Percentiles rank a stretch among this genome's conserved stretches.
These are phyloP conservation scores for Leccinum insolens DNA, from an alignment of 1,284 basidiomycete species.

Conservation along the genomic window DNA sequence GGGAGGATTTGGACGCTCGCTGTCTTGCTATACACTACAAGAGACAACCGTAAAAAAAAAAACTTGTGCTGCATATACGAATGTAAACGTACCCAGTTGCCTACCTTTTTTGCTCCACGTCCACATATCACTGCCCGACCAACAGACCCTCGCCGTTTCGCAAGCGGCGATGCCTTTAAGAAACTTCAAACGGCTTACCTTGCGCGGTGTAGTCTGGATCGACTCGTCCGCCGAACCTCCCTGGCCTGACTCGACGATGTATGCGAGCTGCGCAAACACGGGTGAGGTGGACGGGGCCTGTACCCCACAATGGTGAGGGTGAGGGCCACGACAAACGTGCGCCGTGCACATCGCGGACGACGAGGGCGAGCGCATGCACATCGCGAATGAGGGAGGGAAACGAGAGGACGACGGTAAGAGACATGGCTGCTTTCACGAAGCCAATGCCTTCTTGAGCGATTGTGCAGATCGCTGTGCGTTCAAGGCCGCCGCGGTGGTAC, in stretches of 20 bases:
- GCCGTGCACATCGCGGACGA: too few species aligned
- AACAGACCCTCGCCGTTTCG: constrained; percentile 88
- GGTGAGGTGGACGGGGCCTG: too few species aligned
- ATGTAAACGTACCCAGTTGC: constrained; percentile 71
- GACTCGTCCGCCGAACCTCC: constrained; percentile 49
- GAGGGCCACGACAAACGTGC: too few species aligned
- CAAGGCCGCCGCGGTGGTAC: too few species aligned
- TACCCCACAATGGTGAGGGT: too few species aligned
- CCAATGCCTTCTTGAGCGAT: too few species aligned
- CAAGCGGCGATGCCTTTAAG: constrained; percentile 88
- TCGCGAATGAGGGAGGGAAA: too few species aligned
- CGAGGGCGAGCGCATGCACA: too few species aligned
- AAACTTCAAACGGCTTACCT: constrained; percentile 76
- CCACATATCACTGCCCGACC: constrained; percentile 85
- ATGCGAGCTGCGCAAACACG: constrained; percentile 83
- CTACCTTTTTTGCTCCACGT: constrained; percentile 97
- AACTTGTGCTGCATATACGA: neutral
- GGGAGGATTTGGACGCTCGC: constrained; percentile 82
- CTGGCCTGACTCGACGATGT: constrained; percentile 66
- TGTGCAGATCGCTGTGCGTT: too few species aligned
- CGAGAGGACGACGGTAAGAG: too few species aligned
- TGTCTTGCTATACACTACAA: constrained; percentile 70
- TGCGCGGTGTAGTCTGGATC: constrained; percentile 78
- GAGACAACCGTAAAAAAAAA: neutral
- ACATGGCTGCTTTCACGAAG: too few species aligned